phyloP scores from a whole-genome alignment of 139 green algal species.

The Chlorokybus atmophyticus region DNA sequence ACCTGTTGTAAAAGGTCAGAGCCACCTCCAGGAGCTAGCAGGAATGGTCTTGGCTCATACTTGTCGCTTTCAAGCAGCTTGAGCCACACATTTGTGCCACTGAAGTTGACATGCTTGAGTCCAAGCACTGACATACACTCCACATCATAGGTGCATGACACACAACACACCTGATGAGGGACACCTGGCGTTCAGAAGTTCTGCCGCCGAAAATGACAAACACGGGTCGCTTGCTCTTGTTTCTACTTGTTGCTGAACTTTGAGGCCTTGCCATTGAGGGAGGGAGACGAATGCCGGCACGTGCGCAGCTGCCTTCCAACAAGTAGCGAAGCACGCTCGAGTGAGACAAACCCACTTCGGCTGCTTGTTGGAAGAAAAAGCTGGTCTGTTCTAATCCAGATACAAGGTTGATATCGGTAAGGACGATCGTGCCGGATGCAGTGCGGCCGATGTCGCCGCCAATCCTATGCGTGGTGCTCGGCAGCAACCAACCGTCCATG shows the following conservation, averaged over 20 bases:
- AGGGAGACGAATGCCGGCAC: constrained; percentile 4
- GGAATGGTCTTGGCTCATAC: not conserved
- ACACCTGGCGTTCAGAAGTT: constrained; percentile 40
- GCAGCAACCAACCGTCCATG: constrained; percentile 47
- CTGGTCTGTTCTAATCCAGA: constrained; percentile 32
- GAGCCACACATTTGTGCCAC: constrained; percentile 41
- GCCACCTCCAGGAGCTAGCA: constrained; percentile 8
- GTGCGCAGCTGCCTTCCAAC: constrained; percentile 19
- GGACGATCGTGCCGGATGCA: constrained; percentile 9
- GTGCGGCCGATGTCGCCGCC: not conserved
- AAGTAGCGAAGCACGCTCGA: constrained; percentile 43
- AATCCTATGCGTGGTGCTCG: not conserved
- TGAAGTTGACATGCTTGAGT: no score
- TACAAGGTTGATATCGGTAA: constrained; percentile 35
- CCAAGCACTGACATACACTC: no score
- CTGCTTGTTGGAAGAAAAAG: constrained; percentile 43
- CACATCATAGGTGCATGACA: no score
- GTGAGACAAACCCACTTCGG: constrained; percentile 49
- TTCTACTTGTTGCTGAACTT: not conserved
- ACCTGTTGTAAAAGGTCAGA: no score
- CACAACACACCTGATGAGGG: no score
- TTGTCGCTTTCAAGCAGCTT: no score
- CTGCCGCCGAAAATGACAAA: constrained; percentile 59
- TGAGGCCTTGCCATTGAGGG: no score
- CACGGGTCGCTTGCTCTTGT: constrained; percentile 26